Conservation (phyloP, 192 early-diverging fungal genomes). For the Obelidium mucronatum region DNA sequence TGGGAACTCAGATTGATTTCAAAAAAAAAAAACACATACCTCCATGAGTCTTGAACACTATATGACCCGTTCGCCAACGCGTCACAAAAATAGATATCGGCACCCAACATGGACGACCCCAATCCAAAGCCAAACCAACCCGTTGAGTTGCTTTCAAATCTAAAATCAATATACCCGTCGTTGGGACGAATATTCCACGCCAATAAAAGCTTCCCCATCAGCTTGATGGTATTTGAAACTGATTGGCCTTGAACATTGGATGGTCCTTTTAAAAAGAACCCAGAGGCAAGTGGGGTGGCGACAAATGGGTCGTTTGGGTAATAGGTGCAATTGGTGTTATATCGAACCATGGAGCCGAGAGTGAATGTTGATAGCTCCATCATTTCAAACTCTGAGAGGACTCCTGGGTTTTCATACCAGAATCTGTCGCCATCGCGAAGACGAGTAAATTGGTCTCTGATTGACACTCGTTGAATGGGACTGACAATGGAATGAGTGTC, state of each 20-base stretch:
- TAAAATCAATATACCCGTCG: conserved; percentile 23
- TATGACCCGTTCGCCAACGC: conserved; percentile 15
- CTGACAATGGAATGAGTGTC: conserved; percentile 35
- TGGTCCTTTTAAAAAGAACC: conserved; percentile 14
- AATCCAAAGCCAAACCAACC: conserved; percentile 55
- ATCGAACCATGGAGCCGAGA: conserved; percentile 40
- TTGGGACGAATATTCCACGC: conserved; percentile 25
- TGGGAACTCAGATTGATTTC: background rate
- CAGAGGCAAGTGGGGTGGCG: conserved; percentile 16
- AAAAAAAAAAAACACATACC: conserved; percentile 31
- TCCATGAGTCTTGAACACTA: conserved; percentile 40
- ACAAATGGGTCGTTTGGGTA: conserved; percentile 48
- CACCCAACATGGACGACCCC: conserved; percentile 39
- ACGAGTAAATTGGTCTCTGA: too few relatives aligned
- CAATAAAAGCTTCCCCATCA: conserved; percentile 30
- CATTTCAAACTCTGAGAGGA: conserved; percentile 43
- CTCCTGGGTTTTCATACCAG: too few relatives aligned
- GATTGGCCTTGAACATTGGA: background rate
- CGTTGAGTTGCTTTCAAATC: conserved; percentile 44
- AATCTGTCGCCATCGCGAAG: too few relatives aligned
- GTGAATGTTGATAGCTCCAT: conserved; percentile 26
- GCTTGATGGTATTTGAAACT: conserved; percentile 5
- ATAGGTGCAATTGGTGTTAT: conserved; percentile 48
- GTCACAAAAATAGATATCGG: conserved; percentile 41
- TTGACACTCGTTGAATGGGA: too few relatives aligned